Conservation (phyloP, 2,329 filamentous ascomycete genomes). For the Penicillium expansum region DNA sequence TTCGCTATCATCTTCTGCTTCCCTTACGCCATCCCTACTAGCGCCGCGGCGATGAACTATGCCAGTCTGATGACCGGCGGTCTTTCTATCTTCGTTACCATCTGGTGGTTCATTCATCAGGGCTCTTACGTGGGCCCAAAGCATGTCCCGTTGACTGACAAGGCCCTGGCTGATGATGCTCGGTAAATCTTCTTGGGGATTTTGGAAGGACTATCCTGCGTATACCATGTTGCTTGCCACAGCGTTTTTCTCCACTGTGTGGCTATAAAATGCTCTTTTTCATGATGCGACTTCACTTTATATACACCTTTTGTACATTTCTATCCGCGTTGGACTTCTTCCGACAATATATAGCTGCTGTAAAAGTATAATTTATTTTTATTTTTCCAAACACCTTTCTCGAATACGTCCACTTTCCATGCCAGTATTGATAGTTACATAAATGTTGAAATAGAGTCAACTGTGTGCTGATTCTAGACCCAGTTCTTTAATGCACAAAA, state of each 20-base stretch:
- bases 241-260: conserved; percentile 10
- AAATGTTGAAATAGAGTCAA: neutral
- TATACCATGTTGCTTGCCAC: conserved; percentile 19
- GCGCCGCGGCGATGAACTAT: conserved; percentile 54
- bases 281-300: conserved; percentile 14
- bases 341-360: conserved; percentile 5
- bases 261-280: conserved; percentile 10
- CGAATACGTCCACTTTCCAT: too few relatives aligned
- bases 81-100: conserved; percentile 49
- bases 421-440: neutral
- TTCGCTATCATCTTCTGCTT: conserved; percentile 63
- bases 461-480: neutral
- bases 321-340: conserved; percentile 8
- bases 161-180: conserved; percentile 32
- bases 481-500: neutral
- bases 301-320: conserved; percentile 12
- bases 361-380: conserved; percentile 4
- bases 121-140: conserved; percentile 38
- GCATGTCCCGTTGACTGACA: conserved; percentile 36
- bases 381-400: too few relatives aligned
- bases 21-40: conserved; percentile 49
- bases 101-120: conserved; percentile 46
- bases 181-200: conserved; percentile 16
- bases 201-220: conserved; percentile 9
- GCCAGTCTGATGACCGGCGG: conserved; percentile 53